Evolutionary conservation across 2,329 filamentous ascomycete genomes (phyloP), one percentile per base, ranked within the genome.

Genomic region (Ophiosphaerella herpotricha): DNA sequence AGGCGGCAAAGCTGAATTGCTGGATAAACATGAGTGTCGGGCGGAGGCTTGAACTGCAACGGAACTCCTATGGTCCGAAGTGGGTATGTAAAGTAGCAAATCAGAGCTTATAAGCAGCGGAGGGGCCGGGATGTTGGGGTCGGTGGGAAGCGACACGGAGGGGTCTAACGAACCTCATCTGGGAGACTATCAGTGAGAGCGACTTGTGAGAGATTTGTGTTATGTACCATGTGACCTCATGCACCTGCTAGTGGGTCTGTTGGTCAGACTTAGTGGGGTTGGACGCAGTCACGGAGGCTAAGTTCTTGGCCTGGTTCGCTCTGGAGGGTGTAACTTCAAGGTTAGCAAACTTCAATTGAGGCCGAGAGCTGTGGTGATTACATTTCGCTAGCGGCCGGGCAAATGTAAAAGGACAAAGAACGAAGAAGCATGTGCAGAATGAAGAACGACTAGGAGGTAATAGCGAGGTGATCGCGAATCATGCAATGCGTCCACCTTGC

Each of bases 311-410:
- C 37, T 26, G 37, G 3, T 39, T 41, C 21, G 38, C 12, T 48
- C 45, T 48, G 39, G n/a, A 37, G 11, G 13, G 31, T 8, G 29
- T 48, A 29, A 48, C 33, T 38, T 35, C 33, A n/a, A 46, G 43
- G 55, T 58, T 49, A 57, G 52, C 52, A 52, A 41, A 31, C 37
- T 53, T 38, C 47, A 47, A 46, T 40, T 18, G 47, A 44, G 33
- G 26, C 42, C 45, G 44, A 63, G 56, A 55, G 56, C 18, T 21
- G 46, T 55, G 62, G 59, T 61, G 56, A 63, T 66, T 66, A 66
- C 62, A 59, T 66, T 66, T 62, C 57, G 56, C 55, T 58, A 61
- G 59, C 49, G 39, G 54, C 37, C 47, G 52, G 56, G 61, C 52
- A 55, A 54, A 58, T 55, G 55, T 47, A 57, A 54, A 52, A 52